A percentile compares a stretch with the other conserved stretches of the same genome.
Conservation (phyloP, 495 filamentous ascomycete genomes). For the Echria macrotheca region DNA sequence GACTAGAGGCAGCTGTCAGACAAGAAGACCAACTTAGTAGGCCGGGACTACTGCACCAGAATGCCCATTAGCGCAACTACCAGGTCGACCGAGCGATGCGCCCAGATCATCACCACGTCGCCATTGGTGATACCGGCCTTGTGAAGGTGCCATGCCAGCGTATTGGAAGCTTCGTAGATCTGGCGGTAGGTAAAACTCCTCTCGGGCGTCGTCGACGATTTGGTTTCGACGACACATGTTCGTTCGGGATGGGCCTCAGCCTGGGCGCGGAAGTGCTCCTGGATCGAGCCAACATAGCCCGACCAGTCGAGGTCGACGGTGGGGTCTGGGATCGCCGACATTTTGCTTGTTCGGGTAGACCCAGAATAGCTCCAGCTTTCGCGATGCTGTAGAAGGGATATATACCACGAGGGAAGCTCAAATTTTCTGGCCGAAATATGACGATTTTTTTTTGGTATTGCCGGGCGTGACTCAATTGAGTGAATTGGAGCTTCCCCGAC, state of each 20-base stretch:
- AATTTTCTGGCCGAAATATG: background rate
- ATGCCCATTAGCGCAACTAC: conserved; percentile 62
- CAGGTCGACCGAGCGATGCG: conserved; percentile 71
- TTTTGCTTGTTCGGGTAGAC: conserved; percentile 2
- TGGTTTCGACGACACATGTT: conserved; percentile 80
- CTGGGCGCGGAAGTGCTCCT: conserved; percentile 47
- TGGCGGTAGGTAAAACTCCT: conserved; percentile 80
- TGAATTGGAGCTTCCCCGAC: conserved; percentile 9
- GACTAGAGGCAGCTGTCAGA: conserved; percentile 45
- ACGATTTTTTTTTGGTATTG: conserved; percentile 1
- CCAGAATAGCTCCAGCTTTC: too few relatives aligned
- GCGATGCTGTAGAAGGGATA: too few relatives aligned
- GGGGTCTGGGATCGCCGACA: conserved; percentile 60
- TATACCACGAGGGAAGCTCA: background rate
- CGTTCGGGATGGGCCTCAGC: conserved; percentile 69
- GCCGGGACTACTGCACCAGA: conserved; percentile 36
- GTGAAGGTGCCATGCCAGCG: conserved; percentile 72
- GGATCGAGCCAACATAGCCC: conserved; percentile 58
- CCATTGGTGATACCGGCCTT: conserved; percentile 66
- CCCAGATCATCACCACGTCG: conserved; percentile 92
- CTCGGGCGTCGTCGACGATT: conserved; percentile 49
- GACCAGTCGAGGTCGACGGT: conserved; percentile 77
- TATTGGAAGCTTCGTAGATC: conserved; percentile 81
- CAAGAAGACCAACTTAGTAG: too few relatives aligned
- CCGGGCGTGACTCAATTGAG: conserved; percentile 6